Base-by-base conservation (phyloP, 805 yeast genomes). In the Nakazawaea anatomiae region DNA sequence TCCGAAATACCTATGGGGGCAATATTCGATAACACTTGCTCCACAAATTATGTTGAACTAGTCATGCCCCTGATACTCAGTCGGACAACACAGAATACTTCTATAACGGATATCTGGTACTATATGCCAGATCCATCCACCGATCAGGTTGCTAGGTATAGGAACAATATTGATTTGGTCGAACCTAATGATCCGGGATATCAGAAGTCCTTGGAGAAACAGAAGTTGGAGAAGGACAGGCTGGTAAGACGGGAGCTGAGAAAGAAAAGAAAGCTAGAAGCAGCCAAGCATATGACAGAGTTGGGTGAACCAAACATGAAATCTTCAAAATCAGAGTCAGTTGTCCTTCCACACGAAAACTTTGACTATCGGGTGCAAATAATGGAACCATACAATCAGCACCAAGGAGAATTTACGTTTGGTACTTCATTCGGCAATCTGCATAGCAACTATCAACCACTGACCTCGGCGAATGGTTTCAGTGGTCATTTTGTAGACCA, bases 181-280 rank as follows among this genome's bases (percentile, higher is more conserved):
- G 47, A 28, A 14, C 66, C 67, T 4, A 62, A 63, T 48, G 67
- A 62, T 46, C 58, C 65, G 5, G 54, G 39, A 14, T 60, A 57
- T 45, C 31, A 49, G 42, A 55, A 54, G 47, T 55, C 39, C 25
- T 45, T 53, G 36, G 27, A 48, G 14, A 49, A 46, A 25, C 40
- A 41, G n/a, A 51, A 47, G 42, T 30, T 46, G 9, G 53, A 46
- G 35, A 42, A 35, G 18, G 30, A 9, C 7, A 38, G 52, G 39
- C 49, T 44, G 51, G 9, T 39, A 11, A 52, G 41, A 46, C 9
- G 50, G 28, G 41, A 29, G 31, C 34, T 4, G 34, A 32, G 48
- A 18, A 28, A 44, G 43, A 48, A 48, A 44, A 31, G 54, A 32
- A 51, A 51, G 42, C 40, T 47, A 32, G 48, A 45, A 40, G 7